Conservation (phyloP, 2,329 filamentous ascomycete species). For the Exophiala dermatitidis region DNA sequence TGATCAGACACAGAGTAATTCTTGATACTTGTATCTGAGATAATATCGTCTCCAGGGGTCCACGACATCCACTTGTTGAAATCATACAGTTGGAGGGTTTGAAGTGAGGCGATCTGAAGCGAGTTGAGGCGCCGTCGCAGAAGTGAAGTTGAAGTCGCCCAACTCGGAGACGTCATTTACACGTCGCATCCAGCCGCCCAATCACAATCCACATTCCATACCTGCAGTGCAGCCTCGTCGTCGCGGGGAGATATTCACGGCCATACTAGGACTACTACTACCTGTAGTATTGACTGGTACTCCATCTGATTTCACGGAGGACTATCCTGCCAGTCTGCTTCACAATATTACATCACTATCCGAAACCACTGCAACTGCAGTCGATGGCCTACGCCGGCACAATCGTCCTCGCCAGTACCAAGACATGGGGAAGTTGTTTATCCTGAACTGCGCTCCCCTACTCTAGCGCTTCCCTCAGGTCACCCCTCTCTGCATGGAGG, state of each 20-base stretch:
- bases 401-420: neutral
- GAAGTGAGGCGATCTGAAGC: neutral
- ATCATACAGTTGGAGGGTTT: neutral
- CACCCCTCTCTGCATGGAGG: slow-evolving; percentile 25
- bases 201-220: neutral
- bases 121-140: neutral
- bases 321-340: too few species aligned
- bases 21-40: too few species aligned
- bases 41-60: too few species aligned
- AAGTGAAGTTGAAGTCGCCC: neutral
- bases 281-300: too few species aligned
- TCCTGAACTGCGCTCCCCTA: neutral
- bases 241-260: too few species aligned
- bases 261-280: too few species aligned
- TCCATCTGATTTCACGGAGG: too few species aligned
- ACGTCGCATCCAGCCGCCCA: neutral
- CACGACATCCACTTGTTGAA: too few species aligned
- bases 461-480: slow-evolving; percentile 7
- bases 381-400: neutral
- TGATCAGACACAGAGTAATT: too few species aligned
- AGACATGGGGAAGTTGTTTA: neutral
- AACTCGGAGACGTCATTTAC: neutral
- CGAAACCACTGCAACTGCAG: neutral
- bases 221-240: too few species aligned
- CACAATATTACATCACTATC: too few species aligned